Percentiles rank a stretch among this genome's conserved stretches.
These are phyloP conservation scores for Sporobolomyces roseus DNA, from an alignment of 768 basidiomycete genomes.

Conservation along the genomic window DNA sequence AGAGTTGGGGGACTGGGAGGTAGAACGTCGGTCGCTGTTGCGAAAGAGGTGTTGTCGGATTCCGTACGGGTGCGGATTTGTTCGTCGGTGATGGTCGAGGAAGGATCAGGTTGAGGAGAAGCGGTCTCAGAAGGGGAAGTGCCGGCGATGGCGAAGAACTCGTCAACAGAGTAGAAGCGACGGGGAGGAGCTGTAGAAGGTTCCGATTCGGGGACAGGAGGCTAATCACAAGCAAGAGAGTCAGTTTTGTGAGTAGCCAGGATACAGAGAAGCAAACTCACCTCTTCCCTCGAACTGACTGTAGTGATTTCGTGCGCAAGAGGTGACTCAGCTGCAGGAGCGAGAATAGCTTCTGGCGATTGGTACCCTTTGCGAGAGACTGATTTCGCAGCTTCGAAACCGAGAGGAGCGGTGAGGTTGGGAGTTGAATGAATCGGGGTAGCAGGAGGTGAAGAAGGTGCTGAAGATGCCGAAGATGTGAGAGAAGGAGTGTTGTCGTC, in stretches of 20 bases:
- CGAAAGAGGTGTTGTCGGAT: constrained; percentile 22
- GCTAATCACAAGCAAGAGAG: too few relatives aligned
- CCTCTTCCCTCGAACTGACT: background rate
- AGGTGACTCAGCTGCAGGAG: background rate
- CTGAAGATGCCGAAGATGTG: constrained; percentile 33
- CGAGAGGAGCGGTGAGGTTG: background rate
- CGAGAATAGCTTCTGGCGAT: background rate
- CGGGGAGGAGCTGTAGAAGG: background rate
- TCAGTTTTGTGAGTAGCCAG: background rate
- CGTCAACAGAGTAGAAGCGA: constrained; percentile 31
- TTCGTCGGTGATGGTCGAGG: too few relatives aligned
- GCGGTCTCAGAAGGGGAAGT: too few relatives aligned
- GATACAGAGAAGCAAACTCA: background rate
- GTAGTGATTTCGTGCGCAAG: background rate
- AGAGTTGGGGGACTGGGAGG: background rate
- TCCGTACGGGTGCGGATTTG: background rate
- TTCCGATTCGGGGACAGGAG: too few relatives aligned
- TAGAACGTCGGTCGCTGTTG: constrained; percentile 1
- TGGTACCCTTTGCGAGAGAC: background rate
- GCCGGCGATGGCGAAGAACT: constrained; percentile 25
- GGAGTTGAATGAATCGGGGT: constrained; percentile 9
- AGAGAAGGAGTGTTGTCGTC: constrained; percentile 27
- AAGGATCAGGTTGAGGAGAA: too few relatives aligned
- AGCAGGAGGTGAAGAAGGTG: constrained; percentile 13
- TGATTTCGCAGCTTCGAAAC: background rate